Evolutionary conservation across 1,284 basidiomycete genomes (phyloP), one percentile per base, ranked within the genome.

Genomic region (Phaffia rhodozyma): DNA sequence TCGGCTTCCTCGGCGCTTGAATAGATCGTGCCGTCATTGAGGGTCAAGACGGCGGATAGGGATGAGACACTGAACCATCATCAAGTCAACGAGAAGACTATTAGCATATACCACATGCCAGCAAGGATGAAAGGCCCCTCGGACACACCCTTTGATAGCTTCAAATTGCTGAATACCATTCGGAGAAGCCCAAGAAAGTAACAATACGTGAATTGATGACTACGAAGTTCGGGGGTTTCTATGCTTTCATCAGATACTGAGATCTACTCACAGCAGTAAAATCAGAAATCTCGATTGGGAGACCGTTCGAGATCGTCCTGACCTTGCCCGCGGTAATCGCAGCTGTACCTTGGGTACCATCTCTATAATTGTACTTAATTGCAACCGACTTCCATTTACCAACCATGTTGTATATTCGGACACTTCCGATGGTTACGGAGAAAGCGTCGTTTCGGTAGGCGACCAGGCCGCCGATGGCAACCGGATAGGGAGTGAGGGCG

Each of bases 401-500:
- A 21, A n/a, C 58, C 53, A 68, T 57, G 55, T 63, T 30, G 60
- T 57, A 68, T 11, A 68, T 23, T 3, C 66, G 63, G 16, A 61
- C 63, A 21, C 56, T 62, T 21, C 43, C 66, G n/a, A 56, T 67
- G 11, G 57, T 47, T 20, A 68, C 16, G 16, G 48, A 23, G 32
- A 57, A 53, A 1, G 53, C 47, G 3, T 58, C 67, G 25, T 66
- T 62, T 20, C 62, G 64, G 21, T 66, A 48, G 25, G 58, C n/a
- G 29, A 62, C 47, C n/a, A 50, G 29, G 47, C 61, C 58, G 4
- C 63, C 60, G 5, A 56, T 32, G 16, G 63, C 58, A 16, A 69
- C 61, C 27, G 68, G 65, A 58, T 59, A 67, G 1, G 67, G 67
- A 3, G 34, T 53, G 21, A 69, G 21, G n/a, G 65, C 62, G 13